A percentile compares a stretch with the other conserved stretches of the same genome.
Conservation (phyloP, 345 rosid genomes). For the Angophora floribunda region DNA sequence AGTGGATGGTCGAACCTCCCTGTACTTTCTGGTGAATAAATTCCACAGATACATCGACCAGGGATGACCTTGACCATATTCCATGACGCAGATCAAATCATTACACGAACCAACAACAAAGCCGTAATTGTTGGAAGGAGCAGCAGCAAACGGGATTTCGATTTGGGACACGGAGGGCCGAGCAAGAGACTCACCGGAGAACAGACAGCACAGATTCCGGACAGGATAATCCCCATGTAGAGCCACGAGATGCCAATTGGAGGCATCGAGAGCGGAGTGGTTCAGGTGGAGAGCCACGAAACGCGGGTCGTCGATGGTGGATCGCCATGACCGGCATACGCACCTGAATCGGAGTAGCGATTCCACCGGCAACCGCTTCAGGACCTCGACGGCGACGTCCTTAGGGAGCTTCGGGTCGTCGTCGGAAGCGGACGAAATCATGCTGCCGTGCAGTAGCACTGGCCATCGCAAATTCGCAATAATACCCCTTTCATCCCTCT, state of each 20-base stretch:
- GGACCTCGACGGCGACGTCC: background rate
- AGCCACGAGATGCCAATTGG: too few species aligned
- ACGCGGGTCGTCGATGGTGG: background rate
- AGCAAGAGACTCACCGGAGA: background rate
- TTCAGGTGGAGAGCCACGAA: background rate
- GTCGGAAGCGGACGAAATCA: background rate
- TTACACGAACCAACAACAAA: background rate
- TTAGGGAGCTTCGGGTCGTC: background rate
- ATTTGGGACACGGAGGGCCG: fast-evolving
- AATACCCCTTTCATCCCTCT: background rate
- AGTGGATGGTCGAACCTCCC: background rate
- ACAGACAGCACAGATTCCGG: background rate
- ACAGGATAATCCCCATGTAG: background rate
- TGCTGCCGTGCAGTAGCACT: background rate
- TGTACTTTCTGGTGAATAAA: background rate
- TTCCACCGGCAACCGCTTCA: background rate
- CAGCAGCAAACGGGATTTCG: background rate
- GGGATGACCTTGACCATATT: too few species aligned
- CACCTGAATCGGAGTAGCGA: background rate
- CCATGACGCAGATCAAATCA: too few species aligned
- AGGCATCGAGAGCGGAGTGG: background rate
- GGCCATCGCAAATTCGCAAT: too few species aligned
- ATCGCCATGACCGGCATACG: background rate
- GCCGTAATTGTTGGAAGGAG: background rate
- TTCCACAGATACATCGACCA: background rate